Base-by-base conservation (phyloP, 768 basidiomycete species). In the Trametes cubensis region DNA sequence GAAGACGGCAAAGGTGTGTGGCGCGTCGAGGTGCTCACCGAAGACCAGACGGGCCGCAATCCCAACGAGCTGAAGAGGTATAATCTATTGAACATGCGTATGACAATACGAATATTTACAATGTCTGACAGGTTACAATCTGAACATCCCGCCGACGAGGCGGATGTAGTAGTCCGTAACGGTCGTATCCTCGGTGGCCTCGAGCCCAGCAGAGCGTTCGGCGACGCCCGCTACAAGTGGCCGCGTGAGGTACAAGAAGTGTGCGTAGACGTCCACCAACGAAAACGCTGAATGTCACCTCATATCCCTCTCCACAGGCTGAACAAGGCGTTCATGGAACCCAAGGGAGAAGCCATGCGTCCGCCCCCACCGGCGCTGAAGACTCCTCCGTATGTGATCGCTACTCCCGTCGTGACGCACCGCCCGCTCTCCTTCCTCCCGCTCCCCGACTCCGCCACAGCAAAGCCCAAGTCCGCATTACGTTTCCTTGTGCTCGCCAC, bases 21-120 rank as follows among this genome's bases (percentile, higher is more conserved):
- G 97, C 84, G 87, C 48, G 90, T 95, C 30, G 94, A 97, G 72
- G 92, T 92, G n/a, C 80, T 99, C 63, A 93, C 85, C 28, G 94
- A 98, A 74, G 97, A 98, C 71, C 95, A 98, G 78, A 98, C 95
- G 7, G 97, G 94, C 41, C 85, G 93, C 66, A 98, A 94, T 71
- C 86, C 84, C 17, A 88, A 84, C 48, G 97, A 99, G 75, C 77
- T 89, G 25, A 83, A 83, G 72, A 85, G 95, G 95, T 95, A 67
- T 53, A 20, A 79, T 70, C 50, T n/a, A 17, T 55, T 34, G 13
- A 42, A 18, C 14, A 21, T 41, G 6, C n/a, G 20, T 17, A 15
- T 49, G 11, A 5, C 23, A 34, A 39, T 30, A 25, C 17, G 56
- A 25, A 23, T 15, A 6, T 14, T 45, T 21, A 28, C n/a, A 14